phyloP scores from a whole-genome alignment of 495 filamentous ascomycete species.

The Pseudevernia furfuracea region DNA sequence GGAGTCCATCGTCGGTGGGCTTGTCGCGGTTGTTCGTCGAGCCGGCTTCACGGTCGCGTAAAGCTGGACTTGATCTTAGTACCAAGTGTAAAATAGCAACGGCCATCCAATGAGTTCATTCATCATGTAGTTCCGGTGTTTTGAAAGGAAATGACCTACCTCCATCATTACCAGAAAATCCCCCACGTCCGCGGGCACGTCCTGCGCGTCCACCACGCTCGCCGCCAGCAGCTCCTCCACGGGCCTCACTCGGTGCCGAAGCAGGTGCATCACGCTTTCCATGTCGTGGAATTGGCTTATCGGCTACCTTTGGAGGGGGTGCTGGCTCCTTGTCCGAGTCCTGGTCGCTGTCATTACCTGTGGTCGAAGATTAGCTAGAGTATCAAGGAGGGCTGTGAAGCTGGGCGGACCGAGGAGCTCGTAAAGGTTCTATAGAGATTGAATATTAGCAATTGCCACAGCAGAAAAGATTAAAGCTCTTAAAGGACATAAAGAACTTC shows the following conservation, averaged over 20 bases:
- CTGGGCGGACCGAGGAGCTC: conserved; percentile 73
- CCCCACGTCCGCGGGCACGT: conserved; percentile 38
- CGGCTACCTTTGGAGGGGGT: conserved; percentile 75
- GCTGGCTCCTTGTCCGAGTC: conserved; percentile 69
- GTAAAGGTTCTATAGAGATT: conserved; percentile 61
- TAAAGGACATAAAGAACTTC: not conserved
- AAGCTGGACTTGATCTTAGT: conserved; percentile 48
- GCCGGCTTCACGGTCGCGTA: conserved; percentile 84
- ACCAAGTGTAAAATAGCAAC: not conserved
- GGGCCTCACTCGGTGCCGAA: conserved; percentile 50
- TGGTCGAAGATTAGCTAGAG: conserved; percentile 25
- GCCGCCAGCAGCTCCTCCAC: conserved; percentile 39
- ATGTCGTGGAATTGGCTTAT: conserved; percentile 68
- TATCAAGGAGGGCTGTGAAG: conserved; percentile 16
- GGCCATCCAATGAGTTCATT: not conserved
- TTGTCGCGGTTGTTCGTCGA: conserved; percentile 74
- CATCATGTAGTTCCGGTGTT: conserved; percentile 21
- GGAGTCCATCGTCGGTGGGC: conserved; percentile 60
- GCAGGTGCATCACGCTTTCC: conserved; percentile 85
- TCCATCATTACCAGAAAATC: conserved; percentile 65
- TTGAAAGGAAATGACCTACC: conserved; percentile 43
- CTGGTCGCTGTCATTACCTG: conserved; percentile 84
- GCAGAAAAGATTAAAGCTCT: not conserved
- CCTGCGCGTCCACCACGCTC: conserved; percentile 43
- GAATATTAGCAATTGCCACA: conserved; percentile 25